Evolutionary conservation across 2,329 filamentous ascomycete genomes (phyloP), one percentile per base, ranked within the genome.

Genomic region (Trichoderma polysporum): DNA sequence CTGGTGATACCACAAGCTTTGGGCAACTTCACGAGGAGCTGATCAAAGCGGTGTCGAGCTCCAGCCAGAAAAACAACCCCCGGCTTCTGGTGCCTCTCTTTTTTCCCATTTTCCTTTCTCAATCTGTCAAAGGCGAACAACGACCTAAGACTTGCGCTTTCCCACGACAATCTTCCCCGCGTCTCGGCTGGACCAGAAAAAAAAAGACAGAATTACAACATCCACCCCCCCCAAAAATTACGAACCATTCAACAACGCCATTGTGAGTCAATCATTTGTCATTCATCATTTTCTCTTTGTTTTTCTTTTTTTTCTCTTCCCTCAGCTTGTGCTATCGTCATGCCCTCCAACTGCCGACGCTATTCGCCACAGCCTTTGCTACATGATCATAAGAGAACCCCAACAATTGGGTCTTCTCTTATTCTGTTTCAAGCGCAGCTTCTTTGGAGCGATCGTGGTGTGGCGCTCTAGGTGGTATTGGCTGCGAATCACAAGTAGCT

Each of bases 31-130:
- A 66, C 52, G 54, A 39, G 33, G 53, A 58, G 62, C 52, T 58
- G 61, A 64, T 63, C 61, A 64, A 56, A 56, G 61, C 61, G 61
- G 50, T 64, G 61, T 64, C 61, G 62, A 66, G 62, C 39, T 57
- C 62, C 53, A 57, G 53, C 52, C n/a, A n/a, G 31, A 65, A 39
- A 52, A 31, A n/a, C n/a, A n/a, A n/a, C n/a, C 54, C 62, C 53
- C 54, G 62, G 45, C 31, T 35, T 37, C 31, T 58, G 52, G 50
- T 45, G 39, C 39, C 53, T 58, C 54, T 66, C 33, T 41, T 33
- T 63, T 35, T 27, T 50, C 33, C 19, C 62, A 29, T 37, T 66
- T 58, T 52, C 19, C 29, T 57, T 49, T 58, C 41, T 58, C 62
- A 66, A 58, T 39, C 53, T 41, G 33, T 50, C 62, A 65, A 57